These are phyloP conservation scores for Leptographium lundbergii DNA, from an alignment of 2,329 filamentous ascomycete species.

Conservation along the genomic window DNA sequence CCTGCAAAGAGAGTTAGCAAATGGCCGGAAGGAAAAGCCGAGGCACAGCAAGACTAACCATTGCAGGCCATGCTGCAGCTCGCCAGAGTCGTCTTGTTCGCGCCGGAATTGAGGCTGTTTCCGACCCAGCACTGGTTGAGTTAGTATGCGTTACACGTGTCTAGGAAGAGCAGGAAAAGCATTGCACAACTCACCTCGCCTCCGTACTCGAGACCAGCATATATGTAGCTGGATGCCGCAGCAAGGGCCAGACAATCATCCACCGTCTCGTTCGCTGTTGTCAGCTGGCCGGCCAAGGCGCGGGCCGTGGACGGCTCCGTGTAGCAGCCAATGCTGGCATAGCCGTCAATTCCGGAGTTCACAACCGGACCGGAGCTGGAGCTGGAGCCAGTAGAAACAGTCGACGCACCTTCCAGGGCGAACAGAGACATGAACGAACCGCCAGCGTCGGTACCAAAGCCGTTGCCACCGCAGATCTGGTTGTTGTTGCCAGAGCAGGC, in stretches of 20 bases:
- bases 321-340: slow-evolving; percentile 23
- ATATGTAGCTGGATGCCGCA: slow-evolving; percentile 10
- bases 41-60: neutral
- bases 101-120: slow-evolving; percentile 1
- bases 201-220: slow-evolving; percentile 22
- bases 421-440: slow-evolving; percentile 36
- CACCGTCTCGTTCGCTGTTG: slow-evolving; percentile 12
- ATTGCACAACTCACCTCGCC: slow-evolving; percentile 4
- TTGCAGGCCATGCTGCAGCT: slow-evolving; percentile 20
- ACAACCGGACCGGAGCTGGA: slow-evolving; percentile 15
- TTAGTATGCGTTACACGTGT: neutral
- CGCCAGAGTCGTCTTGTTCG: slow-evolving; percentile 7
- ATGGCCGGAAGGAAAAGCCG: neutral
- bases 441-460: slow-evolving; percentile 19
- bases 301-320: slow-evolving; percentile 14
- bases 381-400: slow-evolving; percentile 3
- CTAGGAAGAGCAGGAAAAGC: neutral
- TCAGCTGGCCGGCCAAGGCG: slow-evolving; percentile 11
- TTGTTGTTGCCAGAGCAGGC: slow-evolving; percentile 34
- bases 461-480: slow-evolving; percentile 42
- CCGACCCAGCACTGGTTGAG: slow-evolving; percentile 8
- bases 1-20: neutral
- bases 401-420: slow-evolving; percentile 19
- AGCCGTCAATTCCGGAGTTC: slow-evolving; percentile 22
- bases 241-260: slow-evolving; percentile 14